A percentile compares a stretch with the other conserved stretches of the same genome.
Conservation (phyloP, 345 rosid genomes). For the Euphorbia pulcherrima region DNA sequence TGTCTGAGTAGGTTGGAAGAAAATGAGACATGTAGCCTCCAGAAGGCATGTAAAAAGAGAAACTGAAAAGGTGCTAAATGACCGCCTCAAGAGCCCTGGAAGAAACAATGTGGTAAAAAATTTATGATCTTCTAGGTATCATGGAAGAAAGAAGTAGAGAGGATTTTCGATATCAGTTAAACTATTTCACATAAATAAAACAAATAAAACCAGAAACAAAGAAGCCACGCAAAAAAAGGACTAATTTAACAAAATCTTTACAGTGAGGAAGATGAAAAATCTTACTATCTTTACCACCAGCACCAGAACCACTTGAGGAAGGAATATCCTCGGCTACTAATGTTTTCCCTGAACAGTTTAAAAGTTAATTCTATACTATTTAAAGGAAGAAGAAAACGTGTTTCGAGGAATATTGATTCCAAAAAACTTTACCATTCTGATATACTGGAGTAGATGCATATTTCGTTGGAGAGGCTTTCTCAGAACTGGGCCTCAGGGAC, state of each 20-base stretch:
- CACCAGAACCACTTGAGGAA: slow-evolving; percentile 32
- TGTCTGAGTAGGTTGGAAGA: no score
- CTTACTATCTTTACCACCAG: slow-evolving; percentile 45
- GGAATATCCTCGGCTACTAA: slow-evolving; percentile 23
- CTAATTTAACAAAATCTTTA: neutral
- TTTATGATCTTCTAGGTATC: no score
- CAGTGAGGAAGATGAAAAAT: neutral
- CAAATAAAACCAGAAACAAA: neutral
- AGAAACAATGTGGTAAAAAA: no score
- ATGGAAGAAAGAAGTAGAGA: no score
- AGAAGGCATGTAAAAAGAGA: no score
- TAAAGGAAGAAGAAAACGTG: neutral
- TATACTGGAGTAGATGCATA: slow-evolving; percentile 31
- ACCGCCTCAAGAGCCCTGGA: no score
- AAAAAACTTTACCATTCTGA: slow-evolving; percentile 48
- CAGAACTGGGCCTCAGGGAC: slow-evolving; percentile 46
- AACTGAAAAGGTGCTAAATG: no score
- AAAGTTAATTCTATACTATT: neutral
- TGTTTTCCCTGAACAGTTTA: slow-evolving; percentile 34
- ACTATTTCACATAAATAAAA: neutral
- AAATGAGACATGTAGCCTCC: no score
- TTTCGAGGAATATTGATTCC: neutral
- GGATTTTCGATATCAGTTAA: no score
- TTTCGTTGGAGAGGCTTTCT: slow-evolving; percentile 46
- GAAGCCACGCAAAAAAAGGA: neutral